Evolutionary conservation across 2,329 filamentous ascomycete genomes (phyloP).

Genomic region (Fusarium zealandicum): DNA sequence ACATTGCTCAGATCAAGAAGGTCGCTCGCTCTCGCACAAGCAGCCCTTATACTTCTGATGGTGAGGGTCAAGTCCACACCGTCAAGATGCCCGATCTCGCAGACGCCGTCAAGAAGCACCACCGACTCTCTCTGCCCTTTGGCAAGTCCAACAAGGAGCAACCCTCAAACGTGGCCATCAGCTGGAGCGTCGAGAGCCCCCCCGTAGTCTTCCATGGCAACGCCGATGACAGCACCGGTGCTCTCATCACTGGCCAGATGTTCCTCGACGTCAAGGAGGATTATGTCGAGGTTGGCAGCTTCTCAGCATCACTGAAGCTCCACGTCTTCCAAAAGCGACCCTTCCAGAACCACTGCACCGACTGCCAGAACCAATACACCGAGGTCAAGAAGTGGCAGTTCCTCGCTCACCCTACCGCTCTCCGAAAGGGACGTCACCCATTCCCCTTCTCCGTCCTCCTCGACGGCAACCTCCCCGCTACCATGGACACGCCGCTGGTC

Average conservation of each 20-base stretch:
- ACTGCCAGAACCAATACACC: conserved; percentile 75
- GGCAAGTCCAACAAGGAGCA: conserved; percentile 54
- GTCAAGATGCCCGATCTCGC: conserved; percentile 51
- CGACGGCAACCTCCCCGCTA: conserved; percentile 84
- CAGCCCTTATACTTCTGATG: conserved; percentile 48
- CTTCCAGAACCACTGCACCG: conserved; percentile 77
- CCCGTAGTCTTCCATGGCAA: conserved; percentile 84
- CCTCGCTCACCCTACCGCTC: conserved; percentile 61
- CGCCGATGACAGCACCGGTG: conserved; percentile 78
- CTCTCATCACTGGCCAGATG: conserved; percentile 84
- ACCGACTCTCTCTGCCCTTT: conserved; percentile 52
- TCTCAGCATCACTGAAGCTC: conserved; percentile 75
- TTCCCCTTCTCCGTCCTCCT: conserved; percentile 92
- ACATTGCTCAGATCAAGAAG: conserved; percentile 59
- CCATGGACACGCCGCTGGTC: conserved; percentile 75
- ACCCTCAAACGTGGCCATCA: conserved; percentile 53
- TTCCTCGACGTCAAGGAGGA: conserved; percentile 75
- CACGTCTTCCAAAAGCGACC: conserved; percentile 82
- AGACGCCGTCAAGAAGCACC: conserved; percentile 52
- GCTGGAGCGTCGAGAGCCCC: conserved; percentile 80
- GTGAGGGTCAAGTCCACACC: conserved; percentile 43
- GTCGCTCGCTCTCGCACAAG: conserved; percentile 43
- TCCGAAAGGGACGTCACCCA: conserved; percentile 68
- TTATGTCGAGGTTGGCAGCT: conserved; percentile 70
- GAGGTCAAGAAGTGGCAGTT: conserved; percentile 84